Conservation (phyloP, 352 stramenopile species). For the Globisporangium abappressorium region DNA sequence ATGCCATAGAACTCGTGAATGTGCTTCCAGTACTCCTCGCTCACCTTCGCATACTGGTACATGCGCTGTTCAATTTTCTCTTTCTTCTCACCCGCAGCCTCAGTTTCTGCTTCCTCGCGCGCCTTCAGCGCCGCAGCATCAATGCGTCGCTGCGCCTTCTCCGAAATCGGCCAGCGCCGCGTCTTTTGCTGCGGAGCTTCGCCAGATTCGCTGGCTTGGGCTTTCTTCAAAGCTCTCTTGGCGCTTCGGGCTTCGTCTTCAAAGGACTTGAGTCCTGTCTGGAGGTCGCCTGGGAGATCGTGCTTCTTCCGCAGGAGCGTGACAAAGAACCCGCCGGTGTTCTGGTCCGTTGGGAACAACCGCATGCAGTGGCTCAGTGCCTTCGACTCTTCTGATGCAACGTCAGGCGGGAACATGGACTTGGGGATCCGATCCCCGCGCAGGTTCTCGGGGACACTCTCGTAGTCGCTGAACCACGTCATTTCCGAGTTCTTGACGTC, state of each 20-base stretch:
- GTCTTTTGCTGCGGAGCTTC: slow-evolving; percentile 24
- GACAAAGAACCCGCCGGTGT: slow-evolving; percentile 98
- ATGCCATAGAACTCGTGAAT: slow-evolving; percentile 71
- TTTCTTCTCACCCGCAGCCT: slow-evolving; percentile 9
- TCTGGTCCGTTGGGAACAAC: slow-evolving; percentile 96
- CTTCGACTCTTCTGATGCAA: slow-evolving; percentile 43
- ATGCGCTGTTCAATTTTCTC: slow-evolving; percentile 16
- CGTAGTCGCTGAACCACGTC: slow-evolving; percentile 59
- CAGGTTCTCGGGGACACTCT: slow-evolving; percentile 48
- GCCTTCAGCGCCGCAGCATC: slow-evolving; percentile 9
- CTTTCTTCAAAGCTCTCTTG: slow-evolving; percentile 21
- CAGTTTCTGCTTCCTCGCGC: slow-evolving; percentile 14
- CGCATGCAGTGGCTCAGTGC: slow-evolving; percentile 85
- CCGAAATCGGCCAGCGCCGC: slow-evolving; percentile 37
- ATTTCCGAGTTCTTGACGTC: slow-evolving; percentile 26
- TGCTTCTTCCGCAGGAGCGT: slow-evolving; percentile 88
- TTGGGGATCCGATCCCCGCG: slow-evolving; percentile 56
- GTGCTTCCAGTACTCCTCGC: slow-evolving; percentile 46
- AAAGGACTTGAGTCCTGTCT: slow-evolving; percentile 44
- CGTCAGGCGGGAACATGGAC: slow-evolving; percentile 83
- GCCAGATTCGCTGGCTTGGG: slow-evolving; percentile 32
- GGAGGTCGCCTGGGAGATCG: slow-evolving; percentile 28
- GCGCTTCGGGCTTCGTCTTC: slow-evolving; percentile 23
- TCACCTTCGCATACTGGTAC: slow-evolving; percentile 54
- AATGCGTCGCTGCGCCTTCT: slow-evolving; percentile 26